These are phyloP conservation scores for Rhizopus microsporus DNA, from an alignment of 371 early-diverging fungal genomes.

Conservation along the genomic window DNA sequence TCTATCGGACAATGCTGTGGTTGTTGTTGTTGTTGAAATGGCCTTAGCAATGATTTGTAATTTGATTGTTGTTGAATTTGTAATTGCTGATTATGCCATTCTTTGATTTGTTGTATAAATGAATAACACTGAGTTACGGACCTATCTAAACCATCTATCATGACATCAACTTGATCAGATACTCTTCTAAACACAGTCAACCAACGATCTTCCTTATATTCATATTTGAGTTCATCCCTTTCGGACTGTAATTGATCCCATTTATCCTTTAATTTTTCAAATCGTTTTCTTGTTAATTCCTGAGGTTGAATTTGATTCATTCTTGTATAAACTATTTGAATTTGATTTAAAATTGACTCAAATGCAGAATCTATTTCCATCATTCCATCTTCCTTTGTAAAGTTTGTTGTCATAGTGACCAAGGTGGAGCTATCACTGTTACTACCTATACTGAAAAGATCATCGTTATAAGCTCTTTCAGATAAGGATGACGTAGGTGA, in stretches of 20 bases:
- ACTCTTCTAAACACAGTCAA: conserved; percentile 61
- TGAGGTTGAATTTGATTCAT: conserved; percentile 38
- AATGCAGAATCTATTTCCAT: conserved; percentile 53
- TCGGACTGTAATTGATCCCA: conserved; percentile 52
- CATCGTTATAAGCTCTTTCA: conserved; percentile 1
- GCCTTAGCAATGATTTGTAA: conserved; percentile 23
- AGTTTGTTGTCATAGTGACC: not conserved
- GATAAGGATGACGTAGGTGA: conserved; percentile 24
- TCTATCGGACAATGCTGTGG: conserved; percentile 38
- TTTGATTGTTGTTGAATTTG: not conserved
- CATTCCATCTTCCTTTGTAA: conserved; percentile 27
- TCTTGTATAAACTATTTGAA: conserved; percentile 54
- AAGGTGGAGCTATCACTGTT: conserved; percentile 2
- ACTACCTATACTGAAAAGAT: not conserved
- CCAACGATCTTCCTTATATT: conserved; percentile 67
- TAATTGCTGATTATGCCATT: conserved; percentile 31
- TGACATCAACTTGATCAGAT: conserved; percentile 58
- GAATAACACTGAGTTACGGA: conserved; percentile 57
- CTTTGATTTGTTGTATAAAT: conserved; percentile 46
- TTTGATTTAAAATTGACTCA: conserved; percentile 50
- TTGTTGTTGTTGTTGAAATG: conserved; percentile 13
- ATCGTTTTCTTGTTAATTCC: conserved; percentile 31
- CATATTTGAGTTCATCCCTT: conserved; percentile 56
- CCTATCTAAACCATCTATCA: conserved; percentile 64
- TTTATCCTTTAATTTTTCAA: conserved; percentile 39